Base-by-base conservation (phyloP, 176 grass and related monocot species). In the Aegilops sharonensis region DNA sequence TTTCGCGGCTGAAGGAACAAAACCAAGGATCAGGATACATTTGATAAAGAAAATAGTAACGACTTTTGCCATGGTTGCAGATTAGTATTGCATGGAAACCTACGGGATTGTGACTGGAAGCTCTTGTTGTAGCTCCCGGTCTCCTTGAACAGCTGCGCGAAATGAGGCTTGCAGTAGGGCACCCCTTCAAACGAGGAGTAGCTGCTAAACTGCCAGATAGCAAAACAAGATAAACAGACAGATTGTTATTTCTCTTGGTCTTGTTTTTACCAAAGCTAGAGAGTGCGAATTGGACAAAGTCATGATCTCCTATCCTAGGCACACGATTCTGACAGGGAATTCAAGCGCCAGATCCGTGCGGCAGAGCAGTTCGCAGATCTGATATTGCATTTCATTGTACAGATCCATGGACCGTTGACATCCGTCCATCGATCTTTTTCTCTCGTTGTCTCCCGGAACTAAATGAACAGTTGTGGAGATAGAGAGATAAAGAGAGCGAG, bases 151-250 rank as follows among this genome's bases (percentile, higher is more conserved):
- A 96, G 92, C 72, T 96, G 94, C 77, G 94, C 90, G 85, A 93
- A 99, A 90, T 99, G 97, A 79, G 97, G 73, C 83, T 96, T 99
- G 88, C 97, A 99, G 85, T 99, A 99, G 5, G 93, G 90, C 30
- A 91, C 92, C 11, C 97, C 94, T 74, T 96, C 94, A 12, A 96
- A 79, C 15, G 97, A 99, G 80, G 92, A 99, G 84, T 91, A 96
- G 80, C 89, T 99, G 86, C 90, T 91, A 47, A 90, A 78, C 93
- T 99, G 78, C 47, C 31, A 57, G 50, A 85, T 32, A 50, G 21
- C 42, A 54, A 85, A 88, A 81, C 65, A 43, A 70, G 21, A 81
- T 11, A 27, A 12, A 50, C 9, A 83, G 1, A 5, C 3, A 36
- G 65, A 29, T 17, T 6, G 50, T 88, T 45, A 45, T 45, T 12